Base-by-base conservation (phyloP, 352 stramenopile species). In the Salisapilia sapeloensis region DNA sequence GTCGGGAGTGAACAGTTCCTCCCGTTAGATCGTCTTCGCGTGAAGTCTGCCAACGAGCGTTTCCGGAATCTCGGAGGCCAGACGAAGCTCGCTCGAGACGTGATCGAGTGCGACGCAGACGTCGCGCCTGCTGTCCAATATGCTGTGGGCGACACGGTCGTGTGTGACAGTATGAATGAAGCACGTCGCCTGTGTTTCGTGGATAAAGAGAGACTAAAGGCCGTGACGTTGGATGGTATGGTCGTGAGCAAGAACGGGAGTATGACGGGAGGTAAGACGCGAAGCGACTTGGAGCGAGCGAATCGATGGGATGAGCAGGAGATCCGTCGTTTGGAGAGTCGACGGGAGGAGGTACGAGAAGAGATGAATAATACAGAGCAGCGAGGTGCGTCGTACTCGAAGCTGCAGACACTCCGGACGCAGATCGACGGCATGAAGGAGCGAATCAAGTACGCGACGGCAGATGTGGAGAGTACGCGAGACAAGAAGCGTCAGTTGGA, bases 221-320 rank as follows among this genome's bases (percentile, higher is more conserved):
- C 75, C 10, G 84, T 96, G 18, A 98, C 94, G 3, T 44, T 98
- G 10, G 79, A 80, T 23, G 95, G 95, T 14, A 92, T 94, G 53
- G 85, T 98, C 29, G 96, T 99, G 33, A 95, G 66, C 48, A 98
- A 97, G 50, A 96, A 94, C 25, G 95, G 93, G 31, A 96, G 93
- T 50, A 99, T 98, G 92, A 99, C 91, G 1, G 95, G 93, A 28
- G 95, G 93, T 34, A 70, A 81, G 9, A 94, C 84, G 0, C 66
- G 81, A 18, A 83, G 70, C 16, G 77, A 96, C 40, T 35, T 60
- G 25, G 76, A 77, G 29, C 66, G 79, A 16, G 81, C 82, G 20
- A 80, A 77, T 13, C 59, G 85, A 42, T 97, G 86, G 84, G 81
- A 96, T 34, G 83, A 96, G 33, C 90, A 94, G 42, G 90, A 95